Base-by-base conservation (phyloP, 1,284 basidiomycete genomes). In the Moesziomyces antarcticus region DNA sequence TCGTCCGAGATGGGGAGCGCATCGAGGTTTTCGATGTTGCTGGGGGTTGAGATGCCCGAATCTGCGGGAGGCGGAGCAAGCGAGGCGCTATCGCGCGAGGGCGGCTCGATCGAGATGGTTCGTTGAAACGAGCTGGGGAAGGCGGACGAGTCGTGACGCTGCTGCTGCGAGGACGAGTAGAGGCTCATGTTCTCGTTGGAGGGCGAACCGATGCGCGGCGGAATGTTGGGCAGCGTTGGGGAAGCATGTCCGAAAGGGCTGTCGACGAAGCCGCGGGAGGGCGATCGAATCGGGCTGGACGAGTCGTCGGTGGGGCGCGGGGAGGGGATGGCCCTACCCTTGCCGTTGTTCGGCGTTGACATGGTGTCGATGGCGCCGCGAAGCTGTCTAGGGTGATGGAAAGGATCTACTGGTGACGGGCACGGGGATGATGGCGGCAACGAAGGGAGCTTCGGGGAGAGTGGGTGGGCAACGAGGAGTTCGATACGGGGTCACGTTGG, bases 1-100 rank as follows among this genome's bases (percentile, higher is more conserved):
- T 78, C 78, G 58, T 81, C 78, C 16, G 75, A 70, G 47, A 81
- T 66, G 52, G 76, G 76, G n/a, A 80, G 52, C 24, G 57, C 61
- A 21, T 79, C 76, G 57, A 80, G 55, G 40, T 81, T 79, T 57
- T 61, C 67, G 30, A 73, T 45, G 50, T 76, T 76, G 55, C 57
- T 63, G 4, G 77, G 75, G 1, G 77, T 78, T 37, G 67, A 67
- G 37, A 74, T 45, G 50, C 66, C 73, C 21, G 68, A 71, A 49
- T 75, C 63, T 27, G 51, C 52, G 22, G 56, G 41, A 18, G 75
- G 68, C 16, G 70, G 70, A 24, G 64, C 70, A 2, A 74, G 60
- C 9, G 71, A 74, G 25, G 62, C 56, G 42, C 43, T 56, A 27
- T 69, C 73, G 21, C 73, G 60, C 21, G 65, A 73, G 11, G 65